phyloP scores from a whole-genome alignment of 225 moss, liverwort and hornwort genomes.

The Physcomitrium patens region DNA sequence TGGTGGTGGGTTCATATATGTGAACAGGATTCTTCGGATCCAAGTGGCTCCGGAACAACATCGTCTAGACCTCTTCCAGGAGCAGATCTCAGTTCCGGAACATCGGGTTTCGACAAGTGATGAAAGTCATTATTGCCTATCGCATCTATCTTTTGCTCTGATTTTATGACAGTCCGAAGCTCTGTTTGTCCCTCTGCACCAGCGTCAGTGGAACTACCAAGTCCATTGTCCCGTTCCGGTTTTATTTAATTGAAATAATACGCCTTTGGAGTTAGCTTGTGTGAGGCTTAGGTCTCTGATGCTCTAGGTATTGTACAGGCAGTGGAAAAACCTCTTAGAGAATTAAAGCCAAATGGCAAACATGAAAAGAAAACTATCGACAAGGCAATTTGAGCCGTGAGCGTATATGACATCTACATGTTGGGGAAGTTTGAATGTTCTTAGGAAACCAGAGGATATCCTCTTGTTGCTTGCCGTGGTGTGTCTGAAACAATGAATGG shows the following conservation, averaged over 20 bases:
- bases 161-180: no score
- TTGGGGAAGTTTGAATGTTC: not conserved
- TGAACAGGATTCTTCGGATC: slow-evolving; percentile 45
- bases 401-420: slow-evolving; percentile 12
- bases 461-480: not conserved
- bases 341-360: slow-evolving; percentile 73
- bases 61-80: slow-evolving; percentile 23
- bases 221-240: no score
- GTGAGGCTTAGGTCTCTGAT: slow-evolving; percentile 5
- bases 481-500: not conserved
- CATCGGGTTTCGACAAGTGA: slow-evolving; percentile 28
- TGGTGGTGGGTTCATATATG: slow-evolving; percentile 6
- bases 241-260: no score
- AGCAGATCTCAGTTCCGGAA: slow-evolving; percentile 28
- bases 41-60: slow-evolving; percentile 32
- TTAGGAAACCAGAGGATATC: not conserved
- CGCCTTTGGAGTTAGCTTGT: no score
- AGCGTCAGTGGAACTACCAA: no score
- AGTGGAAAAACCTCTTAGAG: slow-evolving; percentile 87
- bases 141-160: no score
- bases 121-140: slow-evolving; percentile 22
- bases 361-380: slow-evolving; percentile 88
- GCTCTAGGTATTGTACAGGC: slow-evolving; percentile 52
- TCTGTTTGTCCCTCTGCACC: no score
- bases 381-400: slow-evolving; percentile 87